Percentiles rank a stretch among this genome's conserved stretches.
Conservation (phyloP, 202 grass and related monocot genomes). For the Alloteropsis angusta region DNA sequence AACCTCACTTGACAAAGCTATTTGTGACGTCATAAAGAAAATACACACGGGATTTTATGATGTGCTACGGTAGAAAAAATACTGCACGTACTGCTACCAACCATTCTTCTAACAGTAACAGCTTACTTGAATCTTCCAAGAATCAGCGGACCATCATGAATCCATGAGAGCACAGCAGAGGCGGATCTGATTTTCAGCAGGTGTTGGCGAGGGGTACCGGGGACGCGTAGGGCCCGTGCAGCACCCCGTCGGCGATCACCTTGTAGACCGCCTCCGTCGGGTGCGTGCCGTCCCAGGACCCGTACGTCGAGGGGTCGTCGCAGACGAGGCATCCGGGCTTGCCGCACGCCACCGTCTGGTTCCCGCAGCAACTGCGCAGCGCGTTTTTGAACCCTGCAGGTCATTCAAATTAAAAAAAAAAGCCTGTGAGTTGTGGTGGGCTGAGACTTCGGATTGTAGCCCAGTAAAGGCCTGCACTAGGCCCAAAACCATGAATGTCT, state of each 20-base stretch:
- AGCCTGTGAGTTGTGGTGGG: background rate
- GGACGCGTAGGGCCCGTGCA: constrained; percentile 36
- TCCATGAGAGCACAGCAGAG: background rate
- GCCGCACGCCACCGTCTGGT: constrained; percentile 36
- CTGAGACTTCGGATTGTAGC: background rate
- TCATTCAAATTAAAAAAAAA: background rate
- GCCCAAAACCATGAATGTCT: background rate
- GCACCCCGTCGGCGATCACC: constrained; percentile 50
- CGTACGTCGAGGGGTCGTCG: constrained; percentile 46
- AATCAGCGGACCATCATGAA: background rate
- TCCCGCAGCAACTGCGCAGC: constrained; percentile 41
- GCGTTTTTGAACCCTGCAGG: constrained; percentile 30
- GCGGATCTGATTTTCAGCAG: background rate
- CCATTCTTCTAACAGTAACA: background rate
- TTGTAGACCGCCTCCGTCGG: constrained; percentile 63
- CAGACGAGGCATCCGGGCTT: constrained; percentile 29
- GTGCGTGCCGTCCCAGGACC: constrained; percentile 65
- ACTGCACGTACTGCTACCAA: too few species aligned
- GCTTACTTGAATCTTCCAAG: background rate
- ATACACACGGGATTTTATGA: background rate
- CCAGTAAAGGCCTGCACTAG: background rate
- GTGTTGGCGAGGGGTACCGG: constrained; percentile 27
- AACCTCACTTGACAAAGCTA: background rate
- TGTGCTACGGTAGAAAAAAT: too few species aligned
- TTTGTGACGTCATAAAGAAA: background rate